Percentiles rank a stretch among this genome's conserved stretches.
These are phyloP conservation scores for Cystobasidium ongulense DNA, from an alignment of 768 basidiomycete genomes.

Conservation along the genomic window DNA sequence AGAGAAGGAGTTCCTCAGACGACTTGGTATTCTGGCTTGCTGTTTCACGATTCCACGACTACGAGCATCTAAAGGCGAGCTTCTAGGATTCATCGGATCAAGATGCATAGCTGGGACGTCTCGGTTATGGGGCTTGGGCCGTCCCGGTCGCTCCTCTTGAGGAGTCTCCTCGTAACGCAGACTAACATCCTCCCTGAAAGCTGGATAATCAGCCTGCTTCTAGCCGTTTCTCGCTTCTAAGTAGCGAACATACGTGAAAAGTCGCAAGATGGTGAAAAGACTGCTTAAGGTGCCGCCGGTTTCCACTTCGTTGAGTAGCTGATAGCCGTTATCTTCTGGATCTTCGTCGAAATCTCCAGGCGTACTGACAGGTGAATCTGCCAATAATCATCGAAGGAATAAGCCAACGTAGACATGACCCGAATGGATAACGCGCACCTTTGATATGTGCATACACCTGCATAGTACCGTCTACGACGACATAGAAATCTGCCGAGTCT, in stretches of 20 bases:
- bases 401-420: conserved; percentile 39
- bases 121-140: background rate
- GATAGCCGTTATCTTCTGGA: conserved; percentile 88
- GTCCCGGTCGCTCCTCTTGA: conserved; percentile 29
- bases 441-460: conserved; percentile 72
- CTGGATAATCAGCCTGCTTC: background rate
- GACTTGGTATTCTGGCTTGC: conserved; percentile 10
- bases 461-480: conserved; percentile 93
- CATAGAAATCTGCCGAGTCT: conserved; percentile 91
- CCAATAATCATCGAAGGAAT: conserved; percentile 42
- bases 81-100: conserved; percentile 6
- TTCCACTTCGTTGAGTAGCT: conserved; percentile 90
- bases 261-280: conserved; percentile 87
- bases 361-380: conserved; percentile 46
- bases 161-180: conserved; percentile 69
- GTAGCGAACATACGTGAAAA: conserved; percentile 61
- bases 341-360: conserved; percentile 56
- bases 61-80: background rate
- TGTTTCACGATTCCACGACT: background rate
- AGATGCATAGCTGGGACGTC: conserved; percentile 35
- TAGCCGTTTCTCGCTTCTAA: background rate
- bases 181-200: conserved; percentile 44
- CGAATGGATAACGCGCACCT: background rate
- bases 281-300: conserved; percentile 91
- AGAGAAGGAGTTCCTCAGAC: conserved; percentile 17